Base-by-base conservation (phyloP, 441 rosid species). In the Adansonia gregorii region DNA sequence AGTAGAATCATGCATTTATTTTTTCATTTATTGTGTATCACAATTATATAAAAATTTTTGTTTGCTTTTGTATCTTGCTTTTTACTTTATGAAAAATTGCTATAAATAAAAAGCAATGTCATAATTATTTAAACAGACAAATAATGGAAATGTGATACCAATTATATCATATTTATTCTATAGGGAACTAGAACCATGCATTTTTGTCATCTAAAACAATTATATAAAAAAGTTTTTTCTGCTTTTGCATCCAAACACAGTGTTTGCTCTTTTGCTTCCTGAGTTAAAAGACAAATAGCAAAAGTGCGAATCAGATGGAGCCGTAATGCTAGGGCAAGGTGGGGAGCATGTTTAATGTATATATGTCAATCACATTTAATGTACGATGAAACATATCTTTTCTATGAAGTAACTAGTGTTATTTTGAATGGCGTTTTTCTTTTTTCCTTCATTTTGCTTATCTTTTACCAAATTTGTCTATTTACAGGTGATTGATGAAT, bases 401-500 rank as follows among this genome's bases (percentile, higher is more conserved):
- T 61, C 67, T 12, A 12, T 11, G 5, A 14, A 27, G 67, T 31
- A 12, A 27, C 31, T 63, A 27, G 17, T 27, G 3, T 24, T 61
- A 17, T 27, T 10, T 52, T 52, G 0, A 20, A 14, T 48, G 22
- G 11, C 66, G 8, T 3, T 11, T 14, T 43, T 12, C 35, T 31
- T 31, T 31, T 31, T 31, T 31, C 35, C 35, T 39, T 61, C 14
- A 8, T 61, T 60, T 65, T 82, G 24, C 63, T 41, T 27, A 55
- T 19, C 49, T 52, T 54, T 15, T 15, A 58, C 48, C 10, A 12
- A 45, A 0, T 80, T 58, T 48, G 54, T 39, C 48, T 15, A 20
- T 51, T 75, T 74, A 64, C 87, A 93, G 98, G 98, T 96, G 81
- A 93, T 96, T 58, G 99, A 96, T 81, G 99, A 96, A 81, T 94